Evolutionary conservation across 805 yeast genomes (phyloP), one percentile per base, ranked within the genome.

Genomic region (Metschnikowia noctiluminum): DNA sequence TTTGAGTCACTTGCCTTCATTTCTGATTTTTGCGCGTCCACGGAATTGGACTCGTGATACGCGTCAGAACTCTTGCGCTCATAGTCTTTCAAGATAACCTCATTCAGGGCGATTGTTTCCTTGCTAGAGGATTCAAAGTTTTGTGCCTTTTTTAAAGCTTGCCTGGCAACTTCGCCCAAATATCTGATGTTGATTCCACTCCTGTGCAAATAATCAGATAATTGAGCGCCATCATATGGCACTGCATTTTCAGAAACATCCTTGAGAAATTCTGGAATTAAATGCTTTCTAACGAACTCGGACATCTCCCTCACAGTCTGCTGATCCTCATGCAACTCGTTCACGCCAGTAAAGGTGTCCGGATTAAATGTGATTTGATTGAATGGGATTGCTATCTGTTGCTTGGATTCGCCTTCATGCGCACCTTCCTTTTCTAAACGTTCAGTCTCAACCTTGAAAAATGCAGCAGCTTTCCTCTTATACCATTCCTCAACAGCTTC

Each of bases 401-500:
- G 78, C 53, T 79, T 74, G 35, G 68, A 66, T 38, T 69, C 68
- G 27, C 70, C 75, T 6, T 68, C 70, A 27, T 63, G 60, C 15
- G 48, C 54, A 6, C 65, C 71, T 43, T 68, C 69, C 48, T 64
- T 61, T 46, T 75, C 73, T 48, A 71, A 71, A 28, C 52, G 48
- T 48, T 79, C 82, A 38, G 82, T 71, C 58, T 80, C 81, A 1
- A 62, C 68, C 50, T 76, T 76, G 53, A 82, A 64, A 41, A 73
- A 72, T 16, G 70, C 73, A 13, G 86, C 79, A 2, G 86, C 77
- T 62, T 84, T 81, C 50, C 81, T 67, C 61, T 79, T 80, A 85
- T 94, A 89, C 97, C 96, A 92, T 58, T 84, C 88, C 57, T 84
- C 92, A 42, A 92, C 81, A 14, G 96, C 94, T 69, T 92, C 98